Base-by-base conservation (phyloP, 768 basidiomycete species). In the Myochromella boudieri region DNA sequence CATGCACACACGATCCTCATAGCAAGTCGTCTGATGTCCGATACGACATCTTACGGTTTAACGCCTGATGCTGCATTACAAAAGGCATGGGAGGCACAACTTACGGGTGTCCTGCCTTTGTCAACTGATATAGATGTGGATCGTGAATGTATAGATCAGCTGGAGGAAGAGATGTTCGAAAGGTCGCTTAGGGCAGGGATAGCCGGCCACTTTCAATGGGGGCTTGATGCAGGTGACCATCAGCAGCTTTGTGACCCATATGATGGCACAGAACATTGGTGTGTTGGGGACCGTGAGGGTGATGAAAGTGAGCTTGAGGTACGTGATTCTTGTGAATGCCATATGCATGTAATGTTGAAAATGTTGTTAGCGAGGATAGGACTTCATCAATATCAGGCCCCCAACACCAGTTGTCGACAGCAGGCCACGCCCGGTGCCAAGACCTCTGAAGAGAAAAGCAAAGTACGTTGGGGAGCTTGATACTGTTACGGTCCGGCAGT, bases 101-200 rank as follows among this genome's bases (percentile, higher is more conserved):
- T 18, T 8, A 36, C 25, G 3, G 36, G 18, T 11, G 25, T 21
- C 11, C 9, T 14, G 6, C 20, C 44, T 17, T 6, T 11, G 4
- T 45, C 20, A 22, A 37, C 25, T 4, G 21, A 37, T 12, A 21
- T 37, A 7, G 44, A 45, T 24, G 44, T 54, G 11, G 53, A 54
- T 22, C 2, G 27, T 8, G 44, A 48, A 40, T 52, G 43, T 22
- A 29, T 52, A 12, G 22, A 8, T 15, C 10, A 27, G 7, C 27
- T 56, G 11, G 54, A 56, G 36, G 51, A 49, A 22, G 25, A 46
- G 18, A 56, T 56, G 51, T 56, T 56, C 36, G 47, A 56, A 22
- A 2, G 20, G 12, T 53, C 55, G 3, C 9, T 11, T 1, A 9
- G 18, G n/a, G 52, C 55, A 7, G 55, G 55, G 2, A 42, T 53